These are phyloP conservation scores for Cadophora gregata DNA, from an alignment of 2,329 filamentous ascomycete species.

Conservation along the genomic window DNA sequence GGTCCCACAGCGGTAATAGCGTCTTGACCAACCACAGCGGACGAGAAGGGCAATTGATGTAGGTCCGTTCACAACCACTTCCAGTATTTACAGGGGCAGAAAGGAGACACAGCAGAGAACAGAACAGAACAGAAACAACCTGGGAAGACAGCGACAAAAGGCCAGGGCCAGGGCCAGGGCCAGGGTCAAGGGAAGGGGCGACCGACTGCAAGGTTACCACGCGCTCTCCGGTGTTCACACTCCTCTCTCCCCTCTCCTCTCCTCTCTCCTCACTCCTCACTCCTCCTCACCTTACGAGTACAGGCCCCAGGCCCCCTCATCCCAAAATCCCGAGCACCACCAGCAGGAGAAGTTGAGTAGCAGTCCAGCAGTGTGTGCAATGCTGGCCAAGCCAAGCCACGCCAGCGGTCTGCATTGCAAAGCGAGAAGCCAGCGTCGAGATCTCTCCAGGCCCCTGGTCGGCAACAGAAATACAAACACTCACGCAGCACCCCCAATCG, in stretches of 20 bases:
- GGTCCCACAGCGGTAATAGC: slow-evolving; percentile 3
- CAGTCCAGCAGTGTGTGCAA: not conserved
- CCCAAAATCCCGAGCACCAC: slow-evolving; percentile 15
- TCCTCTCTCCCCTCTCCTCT: not conserved
- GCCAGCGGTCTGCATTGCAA: slow-evolving; percentile 13
- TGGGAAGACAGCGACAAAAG: not conserved
- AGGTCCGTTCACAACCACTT: slow-evolving; percentile 1
- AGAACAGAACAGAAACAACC: too few species aligned
- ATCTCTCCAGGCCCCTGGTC: slow-evolving; percentile 5
- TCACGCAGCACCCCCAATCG: slow-evolving; percentile 5
- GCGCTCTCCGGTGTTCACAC: not conserved
- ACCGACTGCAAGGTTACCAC: slow-evolving; percentile 3
- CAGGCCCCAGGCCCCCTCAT: not conserved
- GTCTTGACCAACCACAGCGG: slow-evolving; percentile 8
- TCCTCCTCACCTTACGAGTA: not conserved
- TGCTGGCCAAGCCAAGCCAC: slow-evolving; percentile 8
- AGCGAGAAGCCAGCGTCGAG: slow-evolving; percentile 11
- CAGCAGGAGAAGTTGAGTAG: not conserved
- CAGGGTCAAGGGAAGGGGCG: not conserved
- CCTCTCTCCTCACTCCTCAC: not conserved
- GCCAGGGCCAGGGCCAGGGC: slow-evolving; percentile 1
- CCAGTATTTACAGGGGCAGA: slow-evolving; percentile 9
- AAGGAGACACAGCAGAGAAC: slow-evolving; percentile 10
- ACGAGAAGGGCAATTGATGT: too few species aligned
- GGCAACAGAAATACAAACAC: slow-evolving; percentile 11